Percentiles rank a stretch among this genome's conserved stretches.
These are phyloP conservation scores for Neurospora crassa DNA, from an alignment of 2,329 filamentous ascomycete genomes.

Conservation along the genomic window DNA sequence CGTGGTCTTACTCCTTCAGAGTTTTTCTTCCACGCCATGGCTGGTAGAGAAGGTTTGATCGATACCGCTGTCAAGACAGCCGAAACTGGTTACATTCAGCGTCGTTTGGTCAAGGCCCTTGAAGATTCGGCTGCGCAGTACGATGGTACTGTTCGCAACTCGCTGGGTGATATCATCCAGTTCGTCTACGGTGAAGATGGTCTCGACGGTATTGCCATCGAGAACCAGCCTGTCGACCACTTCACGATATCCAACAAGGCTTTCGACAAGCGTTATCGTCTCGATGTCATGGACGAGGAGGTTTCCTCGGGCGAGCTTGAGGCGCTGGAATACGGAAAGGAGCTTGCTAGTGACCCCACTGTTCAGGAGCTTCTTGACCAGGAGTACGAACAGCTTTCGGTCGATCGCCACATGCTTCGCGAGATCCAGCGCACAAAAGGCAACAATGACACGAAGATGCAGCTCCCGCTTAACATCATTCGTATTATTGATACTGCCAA, in stretches of 20 bases:
- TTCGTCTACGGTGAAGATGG: constrained; percentile 98
- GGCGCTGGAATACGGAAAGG: constrained; percentile 74
- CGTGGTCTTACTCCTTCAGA: constrained; percentile 90
- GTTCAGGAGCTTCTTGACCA: constrained; percentile 79
- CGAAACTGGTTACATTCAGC: constrained; percentile 97
- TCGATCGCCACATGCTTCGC: constrained; percentile 69
- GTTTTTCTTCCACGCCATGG: constrained; percentile 99
- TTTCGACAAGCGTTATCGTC: constrained; percentile 72
- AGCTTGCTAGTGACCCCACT: constrained; percentile 78
- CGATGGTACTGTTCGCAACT: constrained; percentile 94
- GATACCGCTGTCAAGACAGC: constrained; percentile 99
- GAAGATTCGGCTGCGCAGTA: constrained; percentile 98
- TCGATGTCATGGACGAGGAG: constrained; percentile 71
- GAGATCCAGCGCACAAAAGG: constrained; percentile 56
- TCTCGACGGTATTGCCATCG: constrained; percentile 84
- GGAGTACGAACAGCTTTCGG: constrained; percentile 70
- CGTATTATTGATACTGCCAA: constrained; percentile 88
- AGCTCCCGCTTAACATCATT: constrained; percentile 83
- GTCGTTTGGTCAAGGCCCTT: constrained; percentile 93
- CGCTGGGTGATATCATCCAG: constrained; percentile 89
- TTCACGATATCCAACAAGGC: constrained; percentile 69
- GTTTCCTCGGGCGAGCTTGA: constrained; percentile 52
- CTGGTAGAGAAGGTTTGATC: constrained; percentile 98
- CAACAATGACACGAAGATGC: constrained; percentile 69
- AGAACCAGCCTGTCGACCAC: constrained; percentile 83